These are phyloP conservation scores for Senna tora DNA, from an alignment of 306 rosid species.

Conservation along the genomic window DNA sequence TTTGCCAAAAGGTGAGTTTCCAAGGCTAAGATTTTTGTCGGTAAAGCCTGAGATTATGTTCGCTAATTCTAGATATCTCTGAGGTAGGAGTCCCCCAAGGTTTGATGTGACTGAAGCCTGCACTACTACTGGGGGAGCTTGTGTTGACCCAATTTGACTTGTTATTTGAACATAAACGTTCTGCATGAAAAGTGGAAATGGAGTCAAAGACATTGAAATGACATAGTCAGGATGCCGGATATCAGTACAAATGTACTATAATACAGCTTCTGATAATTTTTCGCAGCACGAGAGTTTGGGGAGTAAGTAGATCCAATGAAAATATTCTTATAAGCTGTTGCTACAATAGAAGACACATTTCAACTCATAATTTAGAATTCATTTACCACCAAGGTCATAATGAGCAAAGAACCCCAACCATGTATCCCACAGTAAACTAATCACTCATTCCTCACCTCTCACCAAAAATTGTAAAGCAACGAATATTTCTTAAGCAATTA, in stretches of 20 bases:
- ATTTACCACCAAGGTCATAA: constrained; percentile 9
- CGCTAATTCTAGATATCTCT: constrained; percentile 79
- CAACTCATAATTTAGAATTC: constrained; percentile 12
- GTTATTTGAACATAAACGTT: constrained; percentile 72
- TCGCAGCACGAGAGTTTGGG: background rate
- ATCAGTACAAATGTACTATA: constrained; percentile 7
- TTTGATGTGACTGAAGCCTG: constrained; percentile 69
- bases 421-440: background rate
- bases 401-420: constrained; percentile 2
- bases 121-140: constrained; percentile 56
- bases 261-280: background rate
- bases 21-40: constrained; percentile 75
- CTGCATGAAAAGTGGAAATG: constrained; percentile 50
- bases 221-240: background rate
- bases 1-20: constrained; percentile 72
- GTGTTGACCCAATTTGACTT: constrained; percentile 72
- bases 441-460: background rate
- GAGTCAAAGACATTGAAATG: background rate
- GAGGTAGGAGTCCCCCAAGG: constrained; percentile 58
- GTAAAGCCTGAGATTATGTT: constrained; percentile 55
- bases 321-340: too few relatives aligned
- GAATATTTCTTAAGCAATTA: constrained; percentile 15
- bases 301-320: too few relatives aligned
- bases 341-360: background rate
- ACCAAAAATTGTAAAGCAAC: background rate